Evolutionary conservation across 2,329 filamentous ascomycete genomes (phyloP).

Genomic region (Fonsecaea pedrosoi): DNA sequence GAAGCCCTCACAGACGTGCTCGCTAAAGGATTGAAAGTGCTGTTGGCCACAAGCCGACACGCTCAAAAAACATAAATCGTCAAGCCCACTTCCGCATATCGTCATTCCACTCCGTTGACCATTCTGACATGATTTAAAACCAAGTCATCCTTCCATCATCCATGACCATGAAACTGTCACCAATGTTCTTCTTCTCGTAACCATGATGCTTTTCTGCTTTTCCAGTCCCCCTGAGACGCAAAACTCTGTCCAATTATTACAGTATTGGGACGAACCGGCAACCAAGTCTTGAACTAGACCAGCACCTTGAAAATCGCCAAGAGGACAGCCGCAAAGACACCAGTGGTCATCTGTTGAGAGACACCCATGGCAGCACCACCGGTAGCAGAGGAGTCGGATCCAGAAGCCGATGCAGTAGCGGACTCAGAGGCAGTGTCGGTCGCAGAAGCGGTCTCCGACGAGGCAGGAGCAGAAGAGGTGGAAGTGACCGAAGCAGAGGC

Average conservation of each 20-base stretch:
- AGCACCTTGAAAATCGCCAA: constrained; percentile 64
- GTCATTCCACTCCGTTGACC: constrained; percentile 24
- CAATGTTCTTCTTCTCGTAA: constrained; percentile 18
- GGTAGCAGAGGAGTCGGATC: constrained; percentile 42
- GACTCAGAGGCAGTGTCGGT: constrained; percentile 35
- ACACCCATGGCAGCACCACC: constrained; percentile 55
- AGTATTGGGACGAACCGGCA: constrained; percentile 15
- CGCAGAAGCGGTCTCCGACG: constrained; percentile 44
- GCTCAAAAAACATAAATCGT: constrained; percentile 36
- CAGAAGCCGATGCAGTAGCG: constrained; percentile 34
- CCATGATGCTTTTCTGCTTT: constrained; percentile 24
- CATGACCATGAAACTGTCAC: constrained; percentile 13
- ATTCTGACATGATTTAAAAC: constrained; percentile 23
- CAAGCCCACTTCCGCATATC: constrained; percentile 31
- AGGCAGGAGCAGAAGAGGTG: constrained; percentile 44
- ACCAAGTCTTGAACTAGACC: constrained; percentile 52
- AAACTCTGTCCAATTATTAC: constrained; percentile 32
- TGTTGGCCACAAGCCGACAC: constrained; percentile 29
- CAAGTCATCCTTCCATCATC: constrained; percentile 24
- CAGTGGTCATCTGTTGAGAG: constrained; percentile 59
- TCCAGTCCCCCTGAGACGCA: constrained; percentile 13
- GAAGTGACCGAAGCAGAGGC: constrained; percentile 44
- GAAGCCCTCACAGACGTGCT: constrained; percentile 25
- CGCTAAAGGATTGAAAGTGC: constrained; percentile 37
- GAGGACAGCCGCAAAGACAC: constrained; percentile 60